Percentiles rank a stretch among this genome's conserved stretches.
Evolutionary conservation across 1,139 yeast species (phyloP).

Genomic region (Geotrichum citri-aurantii): DNA sequence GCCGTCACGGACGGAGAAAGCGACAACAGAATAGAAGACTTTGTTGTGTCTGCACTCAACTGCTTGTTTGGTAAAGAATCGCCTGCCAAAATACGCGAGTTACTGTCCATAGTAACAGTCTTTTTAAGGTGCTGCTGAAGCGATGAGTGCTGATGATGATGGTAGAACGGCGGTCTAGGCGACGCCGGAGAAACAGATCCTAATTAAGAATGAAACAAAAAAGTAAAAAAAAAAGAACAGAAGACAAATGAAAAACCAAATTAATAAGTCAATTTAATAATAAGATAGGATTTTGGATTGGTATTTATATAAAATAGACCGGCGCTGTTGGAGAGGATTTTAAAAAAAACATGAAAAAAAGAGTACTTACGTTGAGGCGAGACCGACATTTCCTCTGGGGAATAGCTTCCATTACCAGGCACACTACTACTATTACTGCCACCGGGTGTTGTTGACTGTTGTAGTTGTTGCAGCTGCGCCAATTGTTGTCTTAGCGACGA

Average conservation of each 20-base stretch:
- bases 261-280: background rate
- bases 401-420: background rate
- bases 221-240: background rate
- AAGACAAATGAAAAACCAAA: background rate
- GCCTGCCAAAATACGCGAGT: slow-evolving; percentile 13
- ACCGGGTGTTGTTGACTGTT: slow-evolving; percentile 40
- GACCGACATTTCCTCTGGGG: background rate
- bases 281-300: background rate
- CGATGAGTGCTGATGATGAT: background rate
- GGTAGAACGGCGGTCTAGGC: background rate
- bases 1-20: background rate
- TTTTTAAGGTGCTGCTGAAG: background rate
- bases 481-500: slow-evolving; percentile 75
- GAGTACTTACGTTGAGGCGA: background rate
- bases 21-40: background rate
- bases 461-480: slow-evolving; percentile 61
- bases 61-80: slow-evolving; percentile 14
- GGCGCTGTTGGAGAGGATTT: background rate
- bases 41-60: background rate
- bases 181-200: background rate
- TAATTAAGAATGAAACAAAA: background rate
- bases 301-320: background rate
- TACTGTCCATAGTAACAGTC: slow-evolving; percentile 9
- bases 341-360: background rate
- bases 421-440: background rate